Base-by-base conservation (phyloP, 768 basidiomycete species). In the Jaapia argillacea region DNA sequence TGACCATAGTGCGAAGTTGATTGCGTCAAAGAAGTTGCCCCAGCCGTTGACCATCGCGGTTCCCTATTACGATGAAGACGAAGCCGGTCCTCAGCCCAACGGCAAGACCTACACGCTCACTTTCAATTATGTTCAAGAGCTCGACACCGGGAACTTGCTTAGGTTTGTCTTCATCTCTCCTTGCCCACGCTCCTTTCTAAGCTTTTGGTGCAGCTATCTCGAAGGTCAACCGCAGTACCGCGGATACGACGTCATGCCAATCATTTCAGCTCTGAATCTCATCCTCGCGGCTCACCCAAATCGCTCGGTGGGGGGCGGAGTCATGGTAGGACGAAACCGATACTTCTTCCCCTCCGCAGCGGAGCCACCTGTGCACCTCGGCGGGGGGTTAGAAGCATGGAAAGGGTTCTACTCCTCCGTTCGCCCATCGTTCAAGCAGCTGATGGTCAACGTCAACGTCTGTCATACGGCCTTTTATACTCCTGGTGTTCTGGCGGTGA, bases 351-450 rank as follows among this genome's bases (percentile, higher is more conserved):
- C 58, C 6, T 42, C 55, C 23, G 58, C 63, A 26, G 52, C 28
- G 20, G 46, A 48, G 26, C 55, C 51, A 3, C 51, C 62, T 2
- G 31, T 40, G 7, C n/a, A 45, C 3, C 57, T 77, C 24, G 69
- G 71, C 10, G 71, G 69, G 21, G 81, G 80, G 16, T 76, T 69
- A 45, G 71, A 68, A 53, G 79, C 58, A 48, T 85, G 59, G 79
- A 83, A 61, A 65, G 77, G 58, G 41, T 78, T 58, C 52, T 63
- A 66, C 47, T 60, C 62, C 3, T 69, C 64, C 23, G 57, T 69
- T 35, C 63, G 65, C 18, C 67, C 63, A 10, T 57, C 59, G 36
- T 58, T 60, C 51, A 70, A 60, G 60, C 70, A 56, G 46, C 54
- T 71, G 60, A 81, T 59, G 73, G 75, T 66, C 46, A 73, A 65